Percentiles rank a stretch among this genome's conserved stretches.
Evolutionary conservation across 192 early-diverging fungal species (phyloP).

Genomic region (Podila epigama): DNA sequence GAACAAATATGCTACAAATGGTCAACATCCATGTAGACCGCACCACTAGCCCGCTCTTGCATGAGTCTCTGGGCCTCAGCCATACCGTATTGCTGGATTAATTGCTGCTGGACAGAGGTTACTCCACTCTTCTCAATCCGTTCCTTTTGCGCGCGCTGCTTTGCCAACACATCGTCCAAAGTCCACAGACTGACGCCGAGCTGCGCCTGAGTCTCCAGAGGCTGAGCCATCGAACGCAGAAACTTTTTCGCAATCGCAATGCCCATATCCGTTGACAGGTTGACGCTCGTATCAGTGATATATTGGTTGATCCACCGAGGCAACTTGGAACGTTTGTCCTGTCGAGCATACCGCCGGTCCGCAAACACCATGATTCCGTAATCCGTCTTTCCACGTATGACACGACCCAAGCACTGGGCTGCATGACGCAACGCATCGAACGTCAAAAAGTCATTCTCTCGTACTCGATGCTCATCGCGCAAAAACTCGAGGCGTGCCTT

Average conservation of each 20-base stretch:
- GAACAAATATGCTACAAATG: not conserved
- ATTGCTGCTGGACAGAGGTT: not conserved
- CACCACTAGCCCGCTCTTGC: constrained; percentile 31
- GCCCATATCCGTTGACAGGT: constrained; percentile 98
- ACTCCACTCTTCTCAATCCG: constrained; percentile 20
- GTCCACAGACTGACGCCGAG: constrained; percentile 90
- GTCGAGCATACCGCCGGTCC: constrained; percentile 90
- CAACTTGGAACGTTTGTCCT: constrained; percentile 94
- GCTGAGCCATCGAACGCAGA: constrained; percentile 94
- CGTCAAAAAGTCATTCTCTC: constrained; percentile 99
- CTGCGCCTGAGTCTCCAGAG: constrained; percentile 81
- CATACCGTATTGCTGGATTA: constrained; percentile 22
- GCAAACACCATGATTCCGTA: constrained; percentile 99
- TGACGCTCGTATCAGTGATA: constrained; percentile 87
- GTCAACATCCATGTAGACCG: constrained; percentile 40
- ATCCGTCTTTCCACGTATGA: constrained; percentile 96
- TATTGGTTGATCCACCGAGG: constrained; percentile 96
- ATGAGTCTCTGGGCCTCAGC: constrained; percentile 18
- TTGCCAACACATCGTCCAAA: constrained; percentile 70
- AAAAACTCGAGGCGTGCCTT: constrained; percentile 97
- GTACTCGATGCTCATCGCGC: constrained; percentile 89
- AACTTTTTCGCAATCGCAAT: constrained; percentile 91
- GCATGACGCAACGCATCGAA: constrained; percentile 99
- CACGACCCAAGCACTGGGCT: constrained; percentile 98
- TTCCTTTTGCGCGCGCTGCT: constrained; percentile 46